Conservation (phyloP, 495 filamentous ascomycete genomes). For the Aspergillus sclerotiicarbonarius region DNA sequence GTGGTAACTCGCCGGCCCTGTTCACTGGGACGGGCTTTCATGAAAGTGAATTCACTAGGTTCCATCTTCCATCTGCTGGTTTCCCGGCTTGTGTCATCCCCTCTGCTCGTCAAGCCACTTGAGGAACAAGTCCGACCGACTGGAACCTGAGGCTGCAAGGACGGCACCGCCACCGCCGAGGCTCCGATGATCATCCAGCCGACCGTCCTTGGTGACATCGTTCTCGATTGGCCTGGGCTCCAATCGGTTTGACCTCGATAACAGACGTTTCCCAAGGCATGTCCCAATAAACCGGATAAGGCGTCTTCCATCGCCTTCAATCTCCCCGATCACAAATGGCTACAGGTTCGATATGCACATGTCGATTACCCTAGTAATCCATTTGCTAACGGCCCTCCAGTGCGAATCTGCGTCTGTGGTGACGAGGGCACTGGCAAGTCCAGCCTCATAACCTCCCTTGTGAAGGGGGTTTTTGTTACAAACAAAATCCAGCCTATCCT, state of each 20-base stretch:
- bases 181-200: conserved; percentile 15
- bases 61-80: neutral
- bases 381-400: conserved; percentile 42
- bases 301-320: conserved; percentile 8
- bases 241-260: no score
- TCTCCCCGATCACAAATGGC: conserved; percentile 26
- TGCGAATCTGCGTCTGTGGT: conserved; percentile 94
- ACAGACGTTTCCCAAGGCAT: neutral
- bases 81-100: neutral
- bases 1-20: neutral
- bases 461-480: conserved; percentile 92
- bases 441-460: conserved; percentile 59
- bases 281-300: conserved; percentile 16
- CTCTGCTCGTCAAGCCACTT: neutral
- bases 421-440: conserved; percentile 73
- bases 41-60: neutral
- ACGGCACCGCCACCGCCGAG: conserved; percentile 22
- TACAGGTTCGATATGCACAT: conserved; percentile 29
- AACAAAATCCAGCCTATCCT: conserved; percentile 93
- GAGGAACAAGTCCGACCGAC: neutral
- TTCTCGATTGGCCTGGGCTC: conserved; percentile 1
- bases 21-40: neutral
- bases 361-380: conserved; percentile 2
- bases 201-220: neutral
- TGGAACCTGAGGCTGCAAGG: conserved; percentile 16